These are phyloP conservation scores for Penicillium canescens DNA, from an alignment of 495 filamentous ascomycete species.

Conservation along the genomic window DNA sequence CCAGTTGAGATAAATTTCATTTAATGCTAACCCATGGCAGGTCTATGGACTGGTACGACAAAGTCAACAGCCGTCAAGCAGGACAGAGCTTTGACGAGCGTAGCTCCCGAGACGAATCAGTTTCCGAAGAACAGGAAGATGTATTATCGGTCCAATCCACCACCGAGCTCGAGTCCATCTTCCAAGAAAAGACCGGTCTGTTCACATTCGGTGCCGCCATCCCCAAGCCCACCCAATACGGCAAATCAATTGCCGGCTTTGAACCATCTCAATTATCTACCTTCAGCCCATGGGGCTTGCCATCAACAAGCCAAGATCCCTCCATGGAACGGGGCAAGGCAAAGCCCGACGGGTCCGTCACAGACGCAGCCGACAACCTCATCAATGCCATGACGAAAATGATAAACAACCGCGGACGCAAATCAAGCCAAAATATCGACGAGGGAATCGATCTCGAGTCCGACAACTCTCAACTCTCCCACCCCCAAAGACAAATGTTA, in stretches of 20 bases:
- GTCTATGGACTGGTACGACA: slow-evolving; percentile 45
- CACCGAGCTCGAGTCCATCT: slow-evolving; percentile 9
- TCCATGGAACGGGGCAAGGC: neutral
- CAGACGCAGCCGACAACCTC: slow-evolving; percentile 35
- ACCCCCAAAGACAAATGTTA: slow-evolving; percentile 35
- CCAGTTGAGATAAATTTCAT: neutral
- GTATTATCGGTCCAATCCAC: slow-evolving; percentile 9
- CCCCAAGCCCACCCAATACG: slow-evolving; percentile 4
- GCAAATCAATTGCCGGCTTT: neutral
- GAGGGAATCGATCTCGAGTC: slow-evolving; percentile 25
- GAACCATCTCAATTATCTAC: slow-evolving; percentile 4
- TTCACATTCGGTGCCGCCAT: slow-evolving; percentile 5
- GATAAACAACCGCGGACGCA: slow-evolving; percentile 31
- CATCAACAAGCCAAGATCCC: neutral
- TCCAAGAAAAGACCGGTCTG: slow-evolving; percentile 4
- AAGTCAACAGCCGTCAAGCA: slow-evolving; percentile 6
- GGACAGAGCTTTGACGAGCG: slow-evolving; percentile 6
- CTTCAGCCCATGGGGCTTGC: neutral
- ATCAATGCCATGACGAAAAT: slow-evolving; percentile 41
- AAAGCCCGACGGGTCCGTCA: slow-evolving; percentile 28
- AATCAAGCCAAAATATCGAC: slow-evolving; percentile 26
- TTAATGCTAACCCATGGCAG: slow-evolving; percentile 19
- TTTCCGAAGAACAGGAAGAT: slow-evolving; percentile 9
- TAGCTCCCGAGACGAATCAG: slow-evolving; percentile 11
- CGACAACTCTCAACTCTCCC: slow-evolving; percentile 26